These are phyloP conservation scores for Amesomyces nigricolor DNA, from an alignment of 2,329 filamentous ascomycete genomes.

Conservation along the genomic window DNA sequence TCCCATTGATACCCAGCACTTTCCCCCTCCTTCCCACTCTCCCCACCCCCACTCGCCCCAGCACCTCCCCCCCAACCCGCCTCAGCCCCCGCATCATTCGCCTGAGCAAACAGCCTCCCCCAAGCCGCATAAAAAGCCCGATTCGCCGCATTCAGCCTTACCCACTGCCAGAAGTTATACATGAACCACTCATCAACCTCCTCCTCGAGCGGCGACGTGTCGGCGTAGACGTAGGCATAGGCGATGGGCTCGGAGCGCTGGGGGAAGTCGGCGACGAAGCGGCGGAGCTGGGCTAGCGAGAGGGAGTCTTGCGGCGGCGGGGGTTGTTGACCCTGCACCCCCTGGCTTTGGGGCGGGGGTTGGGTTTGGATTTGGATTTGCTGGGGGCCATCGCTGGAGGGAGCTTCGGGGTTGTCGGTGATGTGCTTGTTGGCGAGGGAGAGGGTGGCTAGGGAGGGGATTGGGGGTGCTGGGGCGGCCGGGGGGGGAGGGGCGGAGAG, in stretches of 20 bases:
- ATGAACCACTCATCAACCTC: conserved; percentile 98
- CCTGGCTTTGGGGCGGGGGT: background rate
- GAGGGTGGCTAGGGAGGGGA: conserved; percentile 18
- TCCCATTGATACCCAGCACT: conserved; percentile 22
- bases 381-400: background rate
- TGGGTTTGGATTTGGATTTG: conserved; percentile 13
- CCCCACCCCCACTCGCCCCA: conserved; percentile 27
- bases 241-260: conserved; percentile 57
- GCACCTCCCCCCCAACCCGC: conserved; percentile 62
- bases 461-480: conserved; percentile 22
- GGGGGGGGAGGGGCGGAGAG: conserved; percentile 23
- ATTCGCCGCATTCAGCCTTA: conserved; percentile 69
- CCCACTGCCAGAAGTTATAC: conserved; percentile 81
- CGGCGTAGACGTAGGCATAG: conserved; percentile 82
- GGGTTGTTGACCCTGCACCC: background rate
- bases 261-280: conserved; percentile 68
- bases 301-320: conserved; percentile 57
- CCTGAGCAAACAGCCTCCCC: conserved; percentile 53
- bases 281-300: conserved; percentile 66
- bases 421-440: conserved; percentile 4
- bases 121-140: conserved; percentile 65
- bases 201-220: conserved; percentile 68
- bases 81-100: conserved; percentile 25
- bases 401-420: background rate
- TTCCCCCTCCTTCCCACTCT: conserved; percentile 61